phyloP scores from a whole-genome alignment of 129 eudicot genomes.

The sunflower (Helianthus annuus) region DNA sequence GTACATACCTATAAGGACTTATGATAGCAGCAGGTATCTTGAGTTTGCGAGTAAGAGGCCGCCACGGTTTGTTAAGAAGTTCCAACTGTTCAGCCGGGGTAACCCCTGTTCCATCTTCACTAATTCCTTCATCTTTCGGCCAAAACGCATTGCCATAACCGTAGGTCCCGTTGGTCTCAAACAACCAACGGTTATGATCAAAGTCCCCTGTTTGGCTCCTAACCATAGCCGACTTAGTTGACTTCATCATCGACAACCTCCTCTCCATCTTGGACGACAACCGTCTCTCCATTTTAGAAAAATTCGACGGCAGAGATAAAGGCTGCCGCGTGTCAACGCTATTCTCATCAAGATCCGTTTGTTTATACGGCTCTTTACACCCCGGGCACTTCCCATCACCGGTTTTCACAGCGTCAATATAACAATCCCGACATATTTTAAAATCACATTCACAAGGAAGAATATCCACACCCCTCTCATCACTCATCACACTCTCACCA shows the following conservation, averaged over 20 bases:
- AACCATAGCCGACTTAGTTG: slow-evolving; percentile 48
- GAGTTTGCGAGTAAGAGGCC: slow-evolving; percentile 74
- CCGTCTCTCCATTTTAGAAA: slow-evolving; percentile 44
- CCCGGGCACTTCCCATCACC: slow-evolving; percentile 67
- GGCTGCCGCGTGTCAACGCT: slow-evolving; percentile 35
- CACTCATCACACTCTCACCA: slow-evolving; percentile 66
- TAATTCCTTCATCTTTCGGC: slow-evolving; percentile 60
- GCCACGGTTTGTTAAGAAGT: slow-evolving; percentile 79
- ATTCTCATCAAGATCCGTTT: slow-evolving; percentile 46
- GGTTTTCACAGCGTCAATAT: slow-evolving; percentile 52
- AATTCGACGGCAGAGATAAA: slow-evolving; percentile 41
- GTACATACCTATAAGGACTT: slow-evolving; percentile 72
- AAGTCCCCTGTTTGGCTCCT: slow-evolving; percentile 65
- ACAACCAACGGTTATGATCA: slow-evolving; percentile 74
- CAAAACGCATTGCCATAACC: slow-evolving; percentile 86
- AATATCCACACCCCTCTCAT: slow-evolving; percentile 55
- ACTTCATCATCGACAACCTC: slow-evolving; percentile 54
- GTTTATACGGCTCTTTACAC: slow-evolving; percentile 60
- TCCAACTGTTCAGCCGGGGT: slow-evolving; percentile 44
- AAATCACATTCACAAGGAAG: slow-evolving; percentile 75
- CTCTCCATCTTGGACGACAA: slow-evolving; percentile 49
- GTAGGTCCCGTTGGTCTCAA: slow-evolving; percentile 69
- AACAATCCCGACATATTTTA: slow-evolving; percentile 69
- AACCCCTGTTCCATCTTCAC: slow-evolving; percentile 31
- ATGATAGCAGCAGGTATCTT: slow-evolving; percentile 70